Evolutionary conservation across 805 yeast species (phyloP).

Genomic region (Candida krabiensis): DNA sequence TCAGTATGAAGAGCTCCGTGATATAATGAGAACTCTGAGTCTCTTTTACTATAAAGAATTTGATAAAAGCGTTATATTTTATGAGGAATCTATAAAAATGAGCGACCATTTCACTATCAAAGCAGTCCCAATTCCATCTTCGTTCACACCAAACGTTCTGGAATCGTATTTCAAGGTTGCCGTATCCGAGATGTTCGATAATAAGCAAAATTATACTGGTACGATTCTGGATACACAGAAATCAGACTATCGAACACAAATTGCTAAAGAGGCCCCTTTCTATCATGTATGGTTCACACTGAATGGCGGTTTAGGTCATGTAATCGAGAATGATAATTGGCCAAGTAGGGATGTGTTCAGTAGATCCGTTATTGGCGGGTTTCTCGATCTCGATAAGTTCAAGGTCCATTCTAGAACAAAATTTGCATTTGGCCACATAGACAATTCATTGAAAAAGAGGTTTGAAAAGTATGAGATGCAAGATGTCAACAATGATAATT

Average conservation of each 20-base stretch:
- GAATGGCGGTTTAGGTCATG: constrained; percentile 52
- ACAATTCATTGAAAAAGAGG: constrained; percentile 11
- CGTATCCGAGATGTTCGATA: constrained; percentile 37
- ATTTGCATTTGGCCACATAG: constrained; percentile 17
- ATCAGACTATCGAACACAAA: constrained; percentile 26
- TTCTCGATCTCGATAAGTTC: constrained; percentile 39
- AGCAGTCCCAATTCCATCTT: constrained; percentile 44
- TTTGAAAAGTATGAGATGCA: constrained; percentile 17
- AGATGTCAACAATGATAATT: no score
- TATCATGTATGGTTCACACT: constrained; percentile 50
- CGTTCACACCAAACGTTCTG: constrained; percentile 28
- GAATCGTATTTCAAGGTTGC: constrained; percentile 45
- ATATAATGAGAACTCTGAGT: constrained; percentile 42
- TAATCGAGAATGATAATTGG: constrained; percentile 46
- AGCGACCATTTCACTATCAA: constrained; percentile 40
- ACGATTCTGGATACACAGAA: constrained; percentile 38
- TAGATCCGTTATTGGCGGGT: constrained; percentile 46
- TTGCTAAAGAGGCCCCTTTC: constrained; percentile 50
- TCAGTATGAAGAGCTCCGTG: constrained; percentile 43
- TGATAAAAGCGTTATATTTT: constrained; percentile 40
- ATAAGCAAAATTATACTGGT: constrained; percentile 38
- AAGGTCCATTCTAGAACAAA: constrained; percentile 33
- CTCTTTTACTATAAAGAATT: constrained; percentile 38
- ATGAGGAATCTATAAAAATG: constrained; percentile 40
- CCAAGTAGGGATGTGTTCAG: constrained; percentile 48